A percentile compares a stretch with the other conserved stretches of the same genome.
phyloP scores from a whole-genome alignment of 305 asterid genomes.

The Solanum aculeatissimum region DNA sequence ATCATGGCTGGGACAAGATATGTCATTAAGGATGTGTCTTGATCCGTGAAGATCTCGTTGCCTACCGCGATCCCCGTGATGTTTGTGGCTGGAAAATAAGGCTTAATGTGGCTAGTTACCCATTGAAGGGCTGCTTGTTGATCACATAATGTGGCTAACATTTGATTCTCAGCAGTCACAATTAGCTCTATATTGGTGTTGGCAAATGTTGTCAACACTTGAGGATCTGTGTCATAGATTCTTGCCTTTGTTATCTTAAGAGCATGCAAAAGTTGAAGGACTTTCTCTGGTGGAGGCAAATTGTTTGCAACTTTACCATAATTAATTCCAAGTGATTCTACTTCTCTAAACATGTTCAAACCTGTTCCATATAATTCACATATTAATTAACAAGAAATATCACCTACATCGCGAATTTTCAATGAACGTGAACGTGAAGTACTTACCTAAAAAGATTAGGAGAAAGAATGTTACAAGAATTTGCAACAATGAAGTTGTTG shows the following conservation, averaged over 20 bases:
- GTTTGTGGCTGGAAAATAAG: constrained; percentile 55
- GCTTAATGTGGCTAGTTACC: constrained; percentile 47
- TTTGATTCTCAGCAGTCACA: constrained; percentile 61
- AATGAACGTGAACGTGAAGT: not conserved
- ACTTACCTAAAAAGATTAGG: constrained; percentile 34
- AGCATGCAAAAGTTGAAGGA: constrained; percentile 45
- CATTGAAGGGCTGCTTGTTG: constrained; percentile 60
- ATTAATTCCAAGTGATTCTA: constrained; percentile 64
- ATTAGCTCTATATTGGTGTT: constrained; percentile 56
- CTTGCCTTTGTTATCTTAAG: constrained; percentile 51
- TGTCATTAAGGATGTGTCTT: constrained; percentile 33
- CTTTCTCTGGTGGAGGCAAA: constrained; percentile 59
- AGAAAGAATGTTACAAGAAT: constrained; percentile 41
- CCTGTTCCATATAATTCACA: constrained; percentile 17
- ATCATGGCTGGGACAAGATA: constrained; percentile 69
- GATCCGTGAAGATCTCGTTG: constrained; percentile 65
- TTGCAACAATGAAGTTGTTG: constrained; percentile 24
- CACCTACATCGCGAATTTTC: not conserved
- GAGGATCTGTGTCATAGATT: constrained; percentile 84
- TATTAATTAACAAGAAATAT: not conserved
- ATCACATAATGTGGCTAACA: constrained; percentile 40
- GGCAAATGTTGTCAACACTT: constrained; percentile 49
- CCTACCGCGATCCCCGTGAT: constrained; percentile 81
- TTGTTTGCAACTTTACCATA: constrained; percentile 93
- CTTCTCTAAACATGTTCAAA: constrained; percentile 18